Percentiles rank a stretch among this genome's conserved stretches.
phyloP scores from a whole-genome alignment of 164 flowering plant species.

The Malania oleifera region DNA sequence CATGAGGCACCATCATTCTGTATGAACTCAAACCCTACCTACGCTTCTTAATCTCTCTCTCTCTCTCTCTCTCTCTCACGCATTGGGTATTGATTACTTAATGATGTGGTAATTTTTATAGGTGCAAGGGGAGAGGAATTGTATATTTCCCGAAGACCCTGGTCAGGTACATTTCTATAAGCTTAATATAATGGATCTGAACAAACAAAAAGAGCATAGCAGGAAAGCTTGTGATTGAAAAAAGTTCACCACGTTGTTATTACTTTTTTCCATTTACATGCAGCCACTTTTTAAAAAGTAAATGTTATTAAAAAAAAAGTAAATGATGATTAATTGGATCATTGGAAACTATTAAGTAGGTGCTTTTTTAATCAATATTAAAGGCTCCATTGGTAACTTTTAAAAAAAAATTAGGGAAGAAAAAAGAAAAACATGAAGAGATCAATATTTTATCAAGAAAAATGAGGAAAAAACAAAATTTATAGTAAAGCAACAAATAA shows the following conservation, averaged over 20 bases:
- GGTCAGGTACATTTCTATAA: constrained; percentile 78
- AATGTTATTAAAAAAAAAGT: too few species aligned
- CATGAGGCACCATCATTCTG: constrained; percentile 53
- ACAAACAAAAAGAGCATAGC: too few species aligned
- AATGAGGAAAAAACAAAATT: constrained; percentile 22
- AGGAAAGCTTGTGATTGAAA: constrained; percentile 12
- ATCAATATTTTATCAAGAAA: constrained; percentile 3
- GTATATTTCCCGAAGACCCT: constrained; percentile 83
- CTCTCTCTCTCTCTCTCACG: constrained; percentile 13
- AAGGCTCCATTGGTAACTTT: too few species aligned
- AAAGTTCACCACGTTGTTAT: constrained; percentile 18
- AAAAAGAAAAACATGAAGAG: too few species aligned
- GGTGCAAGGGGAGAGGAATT: constrained; percentile 71
- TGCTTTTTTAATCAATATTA: too few species aligned
- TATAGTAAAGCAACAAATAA: too few species aligned
- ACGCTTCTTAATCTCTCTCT: constrained; percentile 6
- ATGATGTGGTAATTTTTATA: constrained; percentile 18
- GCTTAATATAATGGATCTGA: too few species aligned
- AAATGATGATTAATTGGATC: too few species aligned
- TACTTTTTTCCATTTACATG: constrained; percentile 1
- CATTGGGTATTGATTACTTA: constrained; percentile 11
- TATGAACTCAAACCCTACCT: constrained; percentile 24
- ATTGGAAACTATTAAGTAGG: too few species aligned
- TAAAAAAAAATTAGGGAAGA: too few species aligned
- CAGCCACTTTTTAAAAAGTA: too few species aligned